Base-by-base conservation (phyloP, 2,329 filamentous ascomycete genomes). In the Diaporthe vaccinii region DNA sequence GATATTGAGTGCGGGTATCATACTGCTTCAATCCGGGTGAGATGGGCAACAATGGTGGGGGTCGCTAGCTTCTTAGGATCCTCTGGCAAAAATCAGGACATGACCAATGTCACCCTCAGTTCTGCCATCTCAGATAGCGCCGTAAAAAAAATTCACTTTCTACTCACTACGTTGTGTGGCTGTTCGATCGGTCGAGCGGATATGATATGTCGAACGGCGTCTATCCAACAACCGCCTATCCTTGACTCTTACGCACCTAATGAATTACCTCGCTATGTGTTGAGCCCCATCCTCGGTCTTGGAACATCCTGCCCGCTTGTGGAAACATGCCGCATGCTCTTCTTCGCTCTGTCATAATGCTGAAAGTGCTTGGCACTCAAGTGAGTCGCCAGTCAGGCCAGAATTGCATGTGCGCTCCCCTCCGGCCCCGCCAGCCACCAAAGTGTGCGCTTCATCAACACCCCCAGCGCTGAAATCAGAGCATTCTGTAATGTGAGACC, bases 371-470 rank as follows among this genome's bases (percentile, higher is more conserved):
- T 44, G 15, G 41, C 41, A 44, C 17, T 20, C 15, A 20, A 44
- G 15, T 20, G 15, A 44, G 17, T 17, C 41, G 6, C 17, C 41
- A 20, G 14, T 6, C 14, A 7, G 5, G 41, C 14, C 41, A 44
- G 5, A 8, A 44, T 6, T 44, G 41, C 15, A 7, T 44, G 5
- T 20, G 41, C 17, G 17, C 41, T 20, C 17, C 3, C 36, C 0
- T 39, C 1, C 36, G 2, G 2, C 1, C 36, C 36, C 36, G 0
- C 36, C 36, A 3, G 0, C 3, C 3, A 12, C 36, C 36, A 39
- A 1, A 39, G 12, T 39, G 12, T 14, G 41, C 1, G 17, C 7
- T 2, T 20, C 41, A 20, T 44, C 15, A 44, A 44, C 41, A 39
- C 36, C 14, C 3, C 36, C 10, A 44, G 17, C 17, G 0, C 20